Base-by-base conservation (phyloP, 352 stramenopile species). In the Nothophytophthora sp. region DNA sequence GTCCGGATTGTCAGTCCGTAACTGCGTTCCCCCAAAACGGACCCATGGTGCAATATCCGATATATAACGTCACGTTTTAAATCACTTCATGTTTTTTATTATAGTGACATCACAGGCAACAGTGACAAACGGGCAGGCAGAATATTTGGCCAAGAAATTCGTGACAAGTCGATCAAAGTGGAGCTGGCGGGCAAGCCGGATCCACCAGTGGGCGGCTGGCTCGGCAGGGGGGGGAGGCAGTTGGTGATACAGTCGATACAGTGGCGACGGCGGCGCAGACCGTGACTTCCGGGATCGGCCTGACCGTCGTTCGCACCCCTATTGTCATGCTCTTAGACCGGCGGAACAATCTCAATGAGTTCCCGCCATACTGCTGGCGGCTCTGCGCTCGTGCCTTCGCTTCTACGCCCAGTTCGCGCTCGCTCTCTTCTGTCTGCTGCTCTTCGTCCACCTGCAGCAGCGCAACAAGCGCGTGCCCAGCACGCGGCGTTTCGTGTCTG, bases 91-190 rank as follows among this genome's bases (percentile, higher is more conserved):
- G n/a, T n/a, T n/a, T n/a, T n/a, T n/a, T n/a, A n/a, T n/a, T n/a
- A n/a, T n/a, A n/a, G n/a, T n/a, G n/a, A n/a, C n/a, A n/a, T n/a
- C n/a, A n/a, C n/a, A n/a, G n/a, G n/a, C n/a, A n/a, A n/a, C n/a
- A n/a, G n/a, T n/a, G n/a, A n/a, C n/a, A n/a, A n/a, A n/a, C n/a
- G n/a, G n/a, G n/a, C n/a, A n/a, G n/a, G n/a, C n/a, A n/a, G n/a
- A n/a, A n/a, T n/a, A n/a, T n/a, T 50, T 92, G 79, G 83, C 0
- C 52, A 73, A 24, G 81, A 94, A 1, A 76, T 94, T 19, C 83
- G 83, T 35, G 83, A 73, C 16, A 90, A 91, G 50, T 84, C 74
- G 44, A 92, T 94, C 61, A 94, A 91, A 46, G 83, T 94, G 36
- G 83, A 94, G 66, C 57, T 94, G 0, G 83, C 83, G 9, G 83